Conservation (phyloP, 2,329 filamentous ascomycete species). For the Fusarium sp. region DNA sequence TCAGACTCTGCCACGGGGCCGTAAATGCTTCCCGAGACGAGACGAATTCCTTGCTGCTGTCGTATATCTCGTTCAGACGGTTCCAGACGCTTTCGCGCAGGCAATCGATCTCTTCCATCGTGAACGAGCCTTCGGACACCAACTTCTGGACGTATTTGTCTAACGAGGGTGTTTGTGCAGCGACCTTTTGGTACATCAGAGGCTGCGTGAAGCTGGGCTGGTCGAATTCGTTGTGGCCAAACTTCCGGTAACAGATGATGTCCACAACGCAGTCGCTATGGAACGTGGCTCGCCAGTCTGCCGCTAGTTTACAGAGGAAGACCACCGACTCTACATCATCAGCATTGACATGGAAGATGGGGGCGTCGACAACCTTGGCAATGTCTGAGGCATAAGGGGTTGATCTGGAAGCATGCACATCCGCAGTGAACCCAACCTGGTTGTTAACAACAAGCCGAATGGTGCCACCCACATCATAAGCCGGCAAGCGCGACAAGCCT, state of each 20-base stretch:
- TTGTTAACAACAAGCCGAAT: constrained; percentile 98
- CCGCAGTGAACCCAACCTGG: constrained; percentile 99
- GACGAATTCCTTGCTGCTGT: constrained; percentile 76
- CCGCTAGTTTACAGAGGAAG: constrained; percentile 94
- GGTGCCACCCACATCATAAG: constrained; percentile 95
- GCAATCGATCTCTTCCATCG: constrained; percentile 95
- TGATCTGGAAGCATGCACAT: constrained; percentile 94
- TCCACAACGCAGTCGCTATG: constrained; percentile 97
- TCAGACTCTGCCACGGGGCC: constrained; percentile 89
- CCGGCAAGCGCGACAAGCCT: constrained; percentile 92
- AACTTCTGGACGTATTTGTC: constrained; percentile 92
- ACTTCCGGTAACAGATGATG: constrained; percentile 97
- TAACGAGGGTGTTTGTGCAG: constrained; percentile 82
- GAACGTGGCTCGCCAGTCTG: constrained; percentile 99
- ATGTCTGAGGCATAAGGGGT: constrained; percentile 99
- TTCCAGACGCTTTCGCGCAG: constrained; percentile 99
- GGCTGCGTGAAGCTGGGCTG: constrained; percentile 99
- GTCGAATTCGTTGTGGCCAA: constrained; percentile 99
- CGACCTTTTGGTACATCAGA: constrained; percentile 98
- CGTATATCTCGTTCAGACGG: constrained; percentile 96
- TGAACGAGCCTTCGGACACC: constrained; percentile 90
- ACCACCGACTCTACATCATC: constrained; percentile 98
- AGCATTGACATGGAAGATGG: constrained; percentile 98
- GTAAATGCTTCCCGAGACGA: constrained; percentile 70
- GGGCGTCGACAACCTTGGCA: constrained; percentile 96